A percentile compares a stretch with the other conserved stretches of the same genome.
These are phyloP conservation scores for Pyrenophora graminea DNA, from an alignment of 2,329 filamentous ascomycete genomes.

Conservation along the genomic window DNA sequence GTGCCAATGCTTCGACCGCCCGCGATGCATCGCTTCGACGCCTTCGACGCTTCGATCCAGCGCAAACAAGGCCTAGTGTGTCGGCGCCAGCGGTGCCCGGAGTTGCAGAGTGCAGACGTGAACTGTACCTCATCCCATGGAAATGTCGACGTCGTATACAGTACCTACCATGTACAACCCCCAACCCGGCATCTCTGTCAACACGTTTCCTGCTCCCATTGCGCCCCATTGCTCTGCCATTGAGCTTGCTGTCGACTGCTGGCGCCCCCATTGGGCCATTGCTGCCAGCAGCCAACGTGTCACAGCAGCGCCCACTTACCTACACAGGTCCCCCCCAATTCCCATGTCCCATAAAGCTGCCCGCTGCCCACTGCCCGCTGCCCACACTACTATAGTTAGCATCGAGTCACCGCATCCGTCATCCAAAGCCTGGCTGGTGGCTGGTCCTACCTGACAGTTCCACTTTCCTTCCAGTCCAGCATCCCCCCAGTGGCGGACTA, in stretches of 20 bases:
- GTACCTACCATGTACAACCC: background rate
- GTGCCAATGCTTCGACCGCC: no score
- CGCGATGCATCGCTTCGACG: conserved; percentile 12
- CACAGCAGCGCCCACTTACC: conserved; percentile 23
- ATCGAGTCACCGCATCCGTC: conserved; percentile 30
- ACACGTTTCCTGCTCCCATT: conserved; percentile 23
- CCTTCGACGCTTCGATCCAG: conserved; percentile 10
- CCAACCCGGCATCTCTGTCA: background rate
- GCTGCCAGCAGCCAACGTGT: conserved; percentile 22
- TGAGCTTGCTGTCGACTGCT: conserved; percentile 15
- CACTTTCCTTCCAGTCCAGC: no score
- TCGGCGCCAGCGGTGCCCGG: conserved; percentile 14
- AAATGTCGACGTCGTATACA: background rate
- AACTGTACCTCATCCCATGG: background rate
- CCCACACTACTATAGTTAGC: background rate
- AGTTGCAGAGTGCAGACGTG: background rate
- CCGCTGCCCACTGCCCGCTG: background rate
- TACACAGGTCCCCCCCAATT: background rate
- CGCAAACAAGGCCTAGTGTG: conserved; percentile 19
- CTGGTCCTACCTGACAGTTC: background rate
- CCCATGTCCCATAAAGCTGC: background rate
- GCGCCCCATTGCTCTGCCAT: conserved; percentile 14
- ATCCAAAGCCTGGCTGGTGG: conserved; percentile 15
- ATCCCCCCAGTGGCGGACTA: conserved; percentile 12
- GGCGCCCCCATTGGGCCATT: conserved; percentile 28